Evolutionary conservation across 169 alveolate species (phyloP), one percentile per base, ranked within the genome.

Genomic region (Besnoitia besnoiti): DNA sequence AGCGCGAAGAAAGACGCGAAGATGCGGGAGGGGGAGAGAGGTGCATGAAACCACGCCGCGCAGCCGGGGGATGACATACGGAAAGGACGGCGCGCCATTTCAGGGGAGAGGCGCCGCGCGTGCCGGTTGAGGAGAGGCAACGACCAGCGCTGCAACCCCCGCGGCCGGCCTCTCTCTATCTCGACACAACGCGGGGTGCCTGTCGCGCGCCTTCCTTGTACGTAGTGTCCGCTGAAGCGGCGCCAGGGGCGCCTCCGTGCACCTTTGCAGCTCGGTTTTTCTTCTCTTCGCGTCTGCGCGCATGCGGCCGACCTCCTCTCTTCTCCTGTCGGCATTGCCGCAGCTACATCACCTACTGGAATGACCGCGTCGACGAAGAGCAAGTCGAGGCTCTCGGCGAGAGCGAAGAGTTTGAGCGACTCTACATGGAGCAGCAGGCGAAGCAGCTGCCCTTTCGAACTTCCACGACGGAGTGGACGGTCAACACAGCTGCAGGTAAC

Each of bases 381-480:
- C 47, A 21, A 19, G 94, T 84, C 35, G 91, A 89, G 40, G 80
- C 55, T 19, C 61, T 91, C 37, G 91, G 91, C 12, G 94, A 91
- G 39, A 59, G 94, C 85, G 94, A 91, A 47, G 94, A 91, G 77
- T 91, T 91, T 35, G 94, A 91, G 49, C 30, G 59, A n/a, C 79
- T 84, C 30, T 91, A 91, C 42, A 42, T 79, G 90, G 87, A 61
- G 61, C 75, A 33, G 55, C 91, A 84, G 10, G 85, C 85, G 88
- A 82, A 77, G 77, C 91, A 80, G 61, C 87, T 91, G 40, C 94
- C 94, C n/a, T 91, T 91, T n/a, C 94, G 94, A 0, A 80, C 94
- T n/a, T 55, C 94, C 5, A 91, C 94, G 16, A 91, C 94, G 4
- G 94, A 91, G 79, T 91, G 94, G 94, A 91, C 94, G 46, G 79